phyloP scores from a whole-genome alignment of 1,284 basidiomycete species.

The Cutaneotrichosporon curvatum region DNA sequence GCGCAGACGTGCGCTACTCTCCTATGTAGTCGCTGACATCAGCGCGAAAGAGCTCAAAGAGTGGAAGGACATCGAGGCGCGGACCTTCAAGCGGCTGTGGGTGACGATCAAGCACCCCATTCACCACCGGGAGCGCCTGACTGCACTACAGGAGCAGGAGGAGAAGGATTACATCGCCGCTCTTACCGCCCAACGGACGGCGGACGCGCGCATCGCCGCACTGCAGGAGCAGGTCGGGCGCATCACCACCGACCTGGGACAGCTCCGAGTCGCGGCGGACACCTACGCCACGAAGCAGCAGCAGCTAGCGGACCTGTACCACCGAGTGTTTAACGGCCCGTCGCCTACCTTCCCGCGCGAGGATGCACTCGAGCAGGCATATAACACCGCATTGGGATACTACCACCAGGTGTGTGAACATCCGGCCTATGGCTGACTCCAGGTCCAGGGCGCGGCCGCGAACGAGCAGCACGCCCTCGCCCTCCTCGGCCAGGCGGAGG shows the following conservation, averaged over 20 bases:
- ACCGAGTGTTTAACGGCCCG: slow-evolving; percentile 14
- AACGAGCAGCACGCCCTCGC: slow-evolving; percentile 12
- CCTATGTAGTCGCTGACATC: not conserved
- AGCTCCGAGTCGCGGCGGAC: slow-evolving; percentile 2
- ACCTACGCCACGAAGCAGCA: slow-evolving; percentile 4
- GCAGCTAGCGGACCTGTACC: slow-evolving; percentile 15
- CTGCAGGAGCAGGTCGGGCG: slow-evolving; percentile 11
- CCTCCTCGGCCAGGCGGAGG: slow-evolving; percentile 10
- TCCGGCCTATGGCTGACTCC: too few relatives aligned
- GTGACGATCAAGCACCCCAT: slow-evolving; percentile 16
- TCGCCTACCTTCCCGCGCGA: slow-evolving; percentile 18
- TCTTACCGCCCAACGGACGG: slow-evolving; percentile 14
- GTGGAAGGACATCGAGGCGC: slow-evolving; percentile 16
- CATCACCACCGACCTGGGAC: slow-evolving; percentile 6
- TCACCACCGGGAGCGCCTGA: slow-evolving; percentile 4
- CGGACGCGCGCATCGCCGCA: slow-evolving; percentile 14
- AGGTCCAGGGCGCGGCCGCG: slow-evolving; percentile 11
- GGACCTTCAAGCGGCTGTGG: slow-evolving; percentile 18
- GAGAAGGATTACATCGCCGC: slow-evolving; percentile 21
- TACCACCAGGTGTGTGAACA: slow-evolving; percentile 16
- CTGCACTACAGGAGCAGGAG: slow-evolving; percentile 18
- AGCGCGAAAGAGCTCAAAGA: slow-evolving; percentile 18
- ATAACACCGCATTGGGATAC: not conserved
- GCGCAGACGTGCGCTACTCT: not conserved
- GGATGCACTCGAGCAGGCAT: slow-evolving; percentile 14